A percentile compares a stretch with the other conserved stretches of the same genome.
Conservation (phyloP, 2,329 filamentous ascomycete species). For the Botrytis porri region DNA sequence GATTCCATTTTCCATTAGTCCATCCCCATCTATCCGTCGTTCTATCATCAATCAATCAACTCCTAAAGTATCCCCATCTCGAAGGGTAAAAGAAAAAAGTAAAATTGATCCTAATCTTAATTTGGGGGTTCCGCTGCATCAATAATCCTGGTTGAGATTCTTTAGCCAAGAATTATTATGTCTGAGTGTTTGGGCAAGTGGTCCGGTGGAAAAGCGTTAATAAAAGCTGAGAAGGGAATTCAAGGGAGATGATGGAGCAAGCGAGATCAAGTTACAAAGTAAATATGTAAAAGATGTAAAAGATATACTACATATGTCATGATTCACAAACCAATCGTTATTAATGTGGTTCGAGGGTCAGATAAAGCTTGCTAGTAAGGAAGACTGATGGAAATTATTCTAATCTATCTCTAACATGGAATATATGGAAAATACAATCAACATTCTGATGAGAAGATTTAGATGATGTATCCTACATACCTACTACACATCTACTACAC, state of each 20-base stretch:
- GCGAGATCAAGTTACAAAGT: background rate
- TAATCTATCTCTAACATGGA: background rate
- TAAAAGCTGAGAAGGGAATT: background rate
- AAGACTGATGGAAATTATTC: background rate
- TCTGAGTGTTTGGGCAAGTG: background rate
- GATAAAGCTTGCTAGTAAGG: background rate
- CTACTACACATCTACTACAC: background rate
- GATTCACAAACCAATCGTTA: background rate
- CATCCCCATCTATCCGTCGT: background rate
- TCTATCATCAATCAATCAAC: background rate
- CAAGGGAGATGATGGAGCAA: background rate
- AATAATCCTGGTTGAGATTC: background rate
- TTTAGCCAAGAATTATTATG: background rate
- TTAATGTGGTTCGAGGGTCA: too few species aligned
- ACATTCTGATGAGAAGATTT: background rate
- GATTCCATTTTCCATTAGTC: background rate
- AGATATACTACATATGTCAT: background rate
- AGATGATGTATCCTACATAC: background rate
- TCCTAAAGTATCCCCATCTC: background rate
- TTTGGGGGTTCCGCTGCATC: background rate
- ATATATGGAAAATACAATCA: background rate
- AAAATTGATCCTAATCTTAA: conserved; percentile 10
- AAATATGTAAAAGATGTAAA: background rate
- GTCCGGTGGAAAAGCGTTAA: background rate
- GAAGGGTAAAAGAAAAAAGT: background rate